Base-by-base conservation (phyloP, 441 rosid genomes). In the Euphorbia celastroides region DNA sequence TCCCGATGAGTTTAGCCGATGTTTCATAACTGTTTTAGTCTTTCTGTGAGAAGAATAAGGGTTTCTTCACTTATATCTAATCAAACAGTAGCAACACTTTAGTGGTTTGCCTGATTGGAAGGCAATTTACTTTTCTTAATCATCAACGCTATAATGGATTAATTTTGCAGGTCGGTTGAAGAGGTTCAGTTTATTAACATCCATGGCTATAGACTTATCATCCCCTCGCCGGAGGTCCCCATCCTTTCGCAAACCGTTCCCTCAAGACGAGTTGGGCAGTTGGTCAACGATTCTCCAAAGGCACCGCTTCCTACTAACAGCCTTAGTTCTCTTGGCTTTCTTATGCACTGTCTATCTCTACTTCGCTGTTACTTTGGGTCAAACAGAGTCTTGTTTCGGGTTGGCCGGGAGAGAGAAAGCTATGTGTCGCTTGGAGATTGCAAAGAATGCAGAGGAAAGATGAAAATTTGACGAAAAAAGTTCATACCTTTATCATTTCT, bases 271-370 rank as follows among this genome's bases (percentile, higher is more conserved):
- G 66, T 70, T 81, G 66, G 96, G 94, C 55, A 89, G 89, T 82
- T 93, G 89, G 73, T 84, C 97, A 0, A 69, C 95, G 6, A 83
- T 93, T 4, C 26, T 80, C 19, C 82, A 80, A 68, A 80, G 98
- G 70, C 97, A 93, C 69, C 86, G 93, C 1, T 93, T 84, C 75
- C 94, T 91, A 57, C 76, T 91, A 77, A 85, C 92, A 2, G 95
- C 96, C 61, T 72, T 89, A 70, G 71, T 65, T 65, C 93, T 93
- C 42, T 77, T 93, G 79, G 75, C 77, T n/a, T 87, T 89, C 67
- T 87, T 91, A 59, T 93, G 96, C 75, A 88, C 97, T 11, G 60
- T 93, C 70, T 91, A 91, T 76, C 90, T 93, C 65, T 91, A 93
- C 74, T 93, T 93, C 58, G 96, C 99, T 1, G 71, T 91, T 68